Conservation (phyloP, 148 eudicot species). For the Linanthus parryae region DNA sequence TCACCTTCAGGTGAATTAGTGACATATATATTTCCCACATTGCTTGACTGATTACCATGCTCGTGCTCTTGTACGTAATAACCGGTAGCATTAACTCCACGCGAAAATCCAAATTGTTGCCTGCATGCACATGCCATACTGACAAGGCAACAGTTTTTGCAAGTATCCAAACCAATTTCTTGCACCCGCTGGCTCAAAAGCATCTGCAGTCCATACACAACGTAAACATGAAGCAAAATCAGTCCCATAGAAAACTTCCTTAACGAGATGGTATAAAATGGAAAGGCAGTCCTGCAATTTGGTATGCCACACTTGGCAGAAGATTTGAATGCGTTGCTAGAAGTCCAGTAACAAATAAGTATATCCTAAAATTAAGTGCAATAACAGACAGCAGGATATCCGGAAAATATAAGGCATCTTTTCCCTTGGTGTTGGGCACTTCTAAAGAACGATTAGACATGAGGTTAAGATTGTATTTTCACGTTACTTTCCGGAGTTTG, state of each 20-base stretch:
- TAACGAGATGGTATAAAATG: not conserved
- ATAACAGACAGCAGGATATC: no score
- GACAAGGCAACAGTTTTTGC: slow-evolving; percentile 80
- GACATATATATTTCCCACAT: slow-evolving; percentile 58
- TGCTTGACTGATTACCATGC: slow-evolving; percentile 42
- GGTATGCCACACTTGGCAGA: no score
- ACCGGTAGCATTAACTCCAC: slow-evolving; percentile 49
- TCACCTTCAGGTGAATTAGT: slow-evolving; percentile 72
- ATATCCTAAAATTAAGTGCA: no score
- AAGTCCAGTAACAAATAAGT: no score
- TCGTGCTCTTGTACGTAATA: slow-evolving; percentile 80
- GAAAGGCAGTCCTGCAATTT: not conserved
- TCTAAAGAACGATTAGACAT: no score
- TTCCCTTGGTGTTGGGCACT: no score
- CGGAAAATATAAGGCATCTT: no score
- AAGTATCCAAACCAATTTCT: slow-evolving; percentile 85
- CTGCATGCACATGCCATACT: slow-evolving; percentile 84
- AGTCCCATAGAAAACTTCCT: no score
- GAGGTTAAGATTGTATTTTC: no score
- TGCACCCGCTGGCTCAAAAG: slow-evolving; percentile 96
- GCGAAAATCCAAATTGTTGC: slow-evolving; percentile 67
- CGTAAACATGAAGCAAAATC: no score
- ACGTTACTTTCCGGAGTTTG: no score
- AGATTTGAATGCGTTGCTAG: no score
- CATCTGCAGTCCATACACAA: slow-evolving; percentile 46